Evolutionary conservation across 73 alveolate species (phyloP), one percentile per base, ranked within the genome.

Genomic region (Blepharisma japonicum): DNA sequence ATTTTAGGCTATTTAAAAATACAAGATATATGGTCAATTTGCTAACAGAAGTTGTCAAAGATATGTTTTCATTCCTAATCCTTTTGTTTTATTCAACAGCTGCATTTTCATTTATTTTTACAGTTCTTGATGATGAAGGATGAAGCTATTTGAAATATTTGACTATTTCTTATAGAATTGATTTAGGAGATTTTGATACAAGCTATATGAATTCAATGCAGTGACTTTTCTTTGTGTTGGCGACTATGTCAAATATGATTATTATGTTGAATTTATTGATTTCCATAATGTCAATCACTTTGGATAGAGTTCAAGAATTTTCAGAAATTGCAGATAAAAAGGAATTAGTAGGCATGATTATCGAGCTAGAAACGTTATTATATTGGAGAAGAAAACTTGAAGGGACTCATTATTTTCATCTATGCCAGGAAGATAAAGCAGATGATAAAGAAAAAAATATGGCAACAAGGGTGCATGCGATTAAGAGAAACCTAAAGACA

Each of bases 201-300:
- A 45, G n/a, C 42, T 70, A 70, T n/a, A 70, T 45, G 23, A 20
- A 7, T 70, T 18, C 66, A 7, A 46, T 51, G 39, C 70, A 71
- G 45, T 81, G 84, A 85, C 21, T 81, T 32, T 55, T 84, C 47
- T 80, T 84, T 47, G 14, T 81, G 32, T 78, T 84, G 45, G 67
- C 84, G 49, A 84, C 87, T 8, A 81, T 84, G 39, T n/a, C 71
- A 6, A 80, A 46, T 50, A 49, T 51, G 83, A 84, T 84, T 7
- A 80, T 84, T 50, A 67, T 84, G 91, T 85, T 84, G 49, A 84
- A 84, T 56, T 72, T 84, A 47, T 50, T 84, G 68, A 80, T 84
- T 45, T 83, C 91, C 42, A 61, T 61, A 8, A 61, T 61, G 74
- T 61, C 74, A 4, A n/a, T 14, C 23, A 61, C 74, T 9, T 61